These are phyloP conservation scores for Nicotiana tomentosiformis DNA, from an alignment of 257 asterid species.

Conservation along the genomic window DNA sequence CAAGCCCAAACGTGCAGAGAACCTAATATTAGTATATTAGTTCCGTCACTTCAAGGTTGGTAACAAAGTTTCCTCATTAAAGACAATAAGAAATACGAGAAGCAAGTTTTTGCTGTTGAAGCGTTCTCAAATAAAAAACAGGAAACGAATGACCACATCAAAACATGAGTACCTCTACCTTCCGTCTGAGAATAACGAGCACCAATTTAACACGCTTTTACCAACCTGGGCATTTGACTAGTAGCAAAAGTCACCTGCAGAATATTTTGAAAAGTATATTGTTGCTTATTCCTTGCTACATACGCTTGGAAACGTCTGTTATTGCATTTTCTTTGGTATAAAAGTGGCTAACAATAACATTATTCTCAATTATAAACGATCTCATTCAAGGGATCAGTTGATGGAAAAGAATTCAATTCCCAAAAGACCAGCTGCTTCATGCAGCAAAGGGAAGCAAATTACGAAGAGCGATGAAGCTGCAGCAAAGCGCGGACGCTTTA, in stretches of 20 bases:
- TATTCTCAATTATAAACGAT: background rate
- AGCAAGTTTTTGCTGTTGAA: background rate
- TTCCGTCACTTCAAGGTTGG: background rate
- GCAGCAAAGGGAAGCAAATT: constrained; percentile 1
- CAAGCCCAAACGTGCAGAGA: constrained; percentile 1
- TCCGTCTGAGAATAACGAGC: background rate
- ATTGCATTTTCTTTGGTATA: background rate
- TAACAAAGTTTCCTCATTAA: background rate
- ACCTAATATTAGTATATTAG: constrained; percentile 1
- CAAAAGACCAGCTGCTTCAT: constrained; percentile 10
- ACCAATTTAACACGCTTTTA: background rate
- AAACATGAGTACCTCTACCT: background rate
- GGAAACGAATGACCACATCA: background rate
- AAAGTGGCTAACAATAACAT: background rate
- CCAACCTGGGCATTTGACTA: background rate
- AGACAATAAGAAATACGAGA: background rate
- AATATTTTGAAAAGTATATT: constrained; percentile 18
- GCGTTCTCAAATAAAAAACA: background rate
- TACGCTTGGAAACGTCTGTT: constrained; percentile 16
- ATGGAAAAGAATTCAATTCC: constrained; percentile 30
- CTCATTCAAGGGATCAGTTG: background rate
- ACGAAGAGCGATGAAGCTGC: constrained; percentile 4
- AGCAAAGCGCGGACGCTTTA: constrained; percentile 19
- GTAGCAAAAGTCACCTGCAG: background rate
- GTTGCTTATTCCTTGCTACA: constrained; percentile 17